These are phyloP conservation scores for Coemansia sp. DNA, from an alignment of 192 early-diverging fungal species.

Conservation along the genomic window DNA sequence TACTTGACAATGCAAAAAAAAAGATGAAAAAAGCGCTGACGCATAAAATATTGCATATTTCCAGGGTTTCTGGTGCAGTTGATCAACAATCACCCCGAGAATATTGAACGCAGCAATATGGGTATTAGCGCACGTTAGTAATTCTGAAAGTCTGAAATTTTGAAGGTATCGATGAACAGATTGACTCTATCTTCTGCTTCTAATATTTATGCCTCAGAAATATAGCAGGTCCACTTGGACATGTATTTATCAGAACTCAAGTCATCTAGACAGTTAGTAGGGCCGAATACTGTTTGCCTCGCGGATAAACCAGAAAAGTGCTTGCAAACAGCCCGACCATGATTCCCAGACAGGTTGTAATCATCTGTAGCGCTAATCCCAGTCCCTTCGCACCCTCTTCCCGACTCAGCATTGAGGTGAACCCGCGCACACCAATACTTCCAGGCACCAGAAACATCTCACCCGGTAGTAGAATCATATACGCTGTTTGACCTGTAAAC, in stretches of 20 bases:
- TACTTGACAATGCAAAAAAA: neutral
- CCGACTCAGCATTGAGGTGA: constrained; percentile 59
- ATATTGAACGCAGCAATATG: too few relatives aligned
- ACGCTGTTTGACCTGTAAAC: constrained; percentile 67
- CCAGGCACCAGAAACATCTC: constrained; percentile 84
- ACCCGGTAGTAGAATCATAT: constrained; percentile 76
- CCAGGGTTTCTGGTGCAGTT: too few relatives aligned
- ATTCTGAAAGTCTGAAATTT: too few relatives aligned
- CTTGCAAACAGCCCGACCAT: constrained; percentile 68
- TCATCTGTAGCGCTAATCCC: constrained; percentile 57
- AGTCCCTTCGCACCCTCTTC: constrained; percentile 51
- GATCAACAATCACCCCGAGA: too few relatives aligned
- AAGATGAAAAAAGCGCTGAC: too few relatives aligned
- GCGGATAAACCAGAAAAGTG: constrained; percentile 60
- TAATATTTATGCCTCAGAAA: neutral
- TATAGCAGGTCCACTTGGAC: neutral
- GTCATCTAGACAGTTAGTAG: constrained; percentile 37
- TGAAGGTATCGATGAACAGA: neutral
- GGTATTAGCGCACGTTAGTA: too few relatives aligned
- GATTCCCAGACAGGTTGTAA: constrained; percentile 64
- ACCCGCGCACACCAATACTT: constrained; percentile 65
- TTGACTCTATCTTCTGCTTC: neutral
- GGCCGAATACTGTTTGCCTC: constrained; percentile 43
- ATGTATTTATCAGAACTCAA: neutral
- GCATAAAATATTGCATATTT: too few relatives aligned